Base-by-base conservation (phyloP, 2,329 filamentous ascomycete species). In the Aspergillus udagawae region DNA sequence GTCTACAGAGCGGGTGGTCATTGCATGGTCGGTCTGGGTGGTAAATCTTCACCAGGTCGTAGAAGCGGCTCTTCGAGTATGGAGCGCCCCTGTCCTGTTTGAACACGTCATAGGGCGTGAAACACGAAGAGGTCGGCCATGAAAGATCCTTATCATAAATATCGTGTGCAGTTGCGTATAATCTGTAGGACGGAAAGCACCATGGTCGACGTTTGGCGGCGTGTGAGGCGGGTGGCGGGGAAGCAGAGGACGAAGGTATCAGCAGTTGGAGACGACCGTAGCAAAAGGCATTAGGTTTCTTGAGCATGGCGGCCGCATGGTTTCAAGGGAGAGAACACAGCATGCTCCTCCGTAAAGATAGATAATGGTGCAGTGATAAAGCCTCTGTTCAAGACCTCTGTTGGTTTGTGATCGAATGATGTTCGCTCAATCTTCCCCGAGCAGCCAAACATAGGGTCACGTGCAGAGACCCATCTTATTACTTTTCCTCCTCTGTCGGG, bases 1-100 rank as follows among this genome's bases (percentile, higher is more conserved):
- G 72, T 60, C 75, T 75, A 63, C 73, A 72, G 23, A 75, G 62
- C 17, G 70, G 72, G 53, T 79, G 71, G 59, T 78, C 73, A 58
- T 77, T 73, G 57, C 73, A 75, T 60, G 74, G 79, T 58, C 83
- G 84, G 73, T 99, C 94, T 0, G 94, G 94, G 70, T 99, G 94
- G 77, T 99, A 99, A 49, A 95, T 80, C 78, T 97, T 99, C 57
- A 96, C 94, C 53, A 99, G 84, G 69, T 93, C 84, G 74, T 95
- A 94, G 81, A 92, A 99, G 58, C 86, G 86, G 47, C 82, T 77
- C 75, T 99, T 97, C 60, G 84, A 87, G 74, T 99, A 97, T 1
- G 86, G 83, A 14, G 85, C 86, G 56, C 79, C 78, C 64, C 78
- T 83, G 54, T 79, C 76, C 62, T 83, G 77, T 32, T 83, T 80